Conservation (phyloP, 306 rosid genomes). For the Cicer judaicum region DNA sequence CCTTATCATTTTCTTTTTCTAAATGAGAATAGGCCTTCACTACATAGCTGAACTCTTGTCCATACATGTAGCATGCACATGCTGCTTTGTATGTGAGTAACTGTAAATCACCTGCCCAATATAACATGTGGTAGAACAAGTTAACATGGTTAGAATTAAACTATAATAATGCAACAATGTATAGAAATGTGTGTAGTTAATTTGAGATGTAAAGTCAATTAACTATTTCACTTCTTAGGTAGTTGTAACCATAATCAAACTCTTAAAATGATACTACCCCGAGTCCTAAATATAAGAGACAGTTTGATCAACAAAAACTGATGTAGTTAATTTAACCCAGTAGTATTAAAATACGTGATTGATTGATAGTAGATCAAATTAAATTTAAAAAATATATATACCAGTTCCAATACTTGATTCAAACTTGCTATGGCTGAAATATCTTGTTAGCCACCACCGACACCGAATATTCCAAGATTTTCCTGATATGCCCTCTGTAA, state of each 20-base stretch:
- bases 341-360: background rate
- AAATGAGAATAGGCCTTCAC: constrained; percentile 53
- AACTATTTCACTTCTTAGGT: background rate
- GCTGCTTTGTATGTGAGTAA: constrained; percentile 79
- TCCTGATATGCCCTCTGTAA: constrained; percentile 56
- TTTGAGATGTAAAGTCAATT: background rate
- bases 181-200: background rate
- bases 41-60: constrained; percentile 57
- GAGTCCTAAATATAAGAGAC: too few species aligned
- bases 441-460: constrained; percentile 74
- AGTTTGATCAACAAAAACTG: too few species aligned
- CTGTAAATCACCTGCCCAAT: constrained; percentile 71
- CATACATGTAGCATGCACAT: constrained; percentile 73
- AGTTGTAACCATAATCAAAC: background rate
- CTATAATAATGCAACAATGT: background rate
- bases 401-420: constrained; percentile 65
- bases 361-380: background rate
- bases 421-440: constrained; percentile 58
- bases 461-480: constrained; percentile 76
- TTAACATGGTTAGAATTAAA: background rate
- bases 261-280: background rate
- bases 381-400: constrained; percentile 37
- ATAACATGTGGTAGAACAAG: constrained; percentile 29
- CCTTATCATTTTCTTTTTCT: constrained; percentile 48
- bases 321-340: too few species aligned